Evolutionary conservation across 352 stramenopile genomes (phyloP), one percentile per base, ranked within the genome.

Genomic region (Pythium sukuiense): DNA sequence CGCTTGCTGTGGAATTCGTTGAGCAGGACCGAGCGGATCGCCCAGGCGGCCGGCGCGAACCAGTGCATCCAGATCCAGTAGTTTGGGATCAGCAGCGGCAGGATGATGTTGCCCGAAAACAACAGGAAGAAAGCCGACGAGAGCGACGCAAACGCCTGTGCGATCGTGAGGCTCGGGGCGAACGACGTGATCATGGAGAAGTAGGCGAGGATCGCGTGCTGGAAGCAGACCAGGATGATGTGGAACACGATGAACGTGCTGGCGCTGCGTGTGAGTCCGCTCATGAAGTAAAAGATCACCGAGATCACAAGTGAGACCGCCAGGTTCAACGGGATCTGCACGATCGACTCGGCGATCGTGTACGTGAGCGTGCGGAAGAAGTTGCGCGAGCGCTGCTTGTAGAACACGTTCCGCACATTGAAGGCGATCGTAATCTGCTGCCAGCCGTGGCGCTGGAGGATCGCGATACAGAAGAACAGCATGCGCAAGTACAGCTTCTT

Each of bases 311-410:
- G 72, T 27, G 76, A 69, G 0, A 85, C 90, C 3, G 76, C 74
- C 67, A 96, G 77, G 72, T 81, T 78, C 48, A 89, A 72, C 29
- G 82, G 71, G n/a, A 85, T 72, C 57, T 83, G 74, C 26, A 90
- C 72, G 13, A 87, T 64, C 50, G 56, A 72, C 43, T 80, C 72
- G 0, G 79, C 89, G 46, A 97, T 80, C 8, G 87, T 67, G 60
- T 96, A 97, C 27, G 84, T 85, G 6, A 74, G 76, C 16, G 89
- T 89, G 2, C 85, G 80, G 66, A 95, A 97, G 60, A 97, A 97
- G 76, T 97, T 97, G 33, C 79, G 76, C 33, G 89, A 76, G 0
- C 80, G 76, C 35, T 97, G 90, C 65, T 96, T 96, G 80, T 96
- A 96, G 70, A 93, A 96, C 3, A 96, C 90, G 2, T 80, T 70